These are phyloP conservation scores for Penicillium sp. DNA, from an alignment of 2,329 filamentous ascomycete genomes.

Conservation along the genomic window DNA sequence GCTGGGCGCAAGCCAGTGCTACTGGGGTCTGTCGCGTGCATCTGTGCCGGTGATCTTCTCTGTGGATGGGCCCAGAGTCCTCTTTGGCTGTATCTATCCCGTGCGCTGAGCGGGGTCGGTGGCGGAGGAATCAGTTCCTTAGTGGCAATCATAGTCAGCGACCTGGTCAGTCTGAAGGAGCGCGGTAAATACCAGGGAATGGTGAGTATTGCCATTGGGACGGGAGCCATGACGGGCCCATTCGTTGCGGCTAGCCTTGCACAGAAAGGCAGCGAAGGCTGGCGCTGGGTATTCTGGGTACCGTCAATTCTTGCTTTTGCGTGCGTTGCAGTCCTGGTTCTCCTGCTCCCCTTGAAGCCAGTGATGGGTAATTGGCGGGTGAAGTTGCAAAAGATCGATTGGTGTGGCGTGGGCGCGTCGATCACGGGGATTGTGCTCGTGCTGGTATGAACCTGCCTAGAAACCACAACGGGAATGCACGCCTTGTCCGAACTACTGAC, in stretches of 20 bases:
- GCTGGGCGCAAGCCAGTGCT: slow-evolving; percentile 7
- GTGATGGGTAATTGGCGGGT: slow-evolving; percentile 4
- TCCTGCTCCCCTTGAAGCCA: slow-evolving; percentile 6
- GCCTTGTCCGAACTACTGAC: no score
- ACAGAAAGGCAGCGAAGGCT: slow-evolving; percentile 2
- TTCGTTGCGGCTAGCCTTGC: slow-evolving; percentile 4
- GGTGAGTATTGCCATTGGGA: slow-evolving; percentile 7
- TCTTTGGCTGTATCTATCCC: slow-evolving; percentile 5
- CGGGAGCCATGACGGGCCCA: slow-evolving; percentile 5
- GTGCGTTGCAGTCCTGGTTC: slow-evolving; percentile 1
- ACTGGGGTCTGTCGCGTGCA: slow-evolving; percentile 4
- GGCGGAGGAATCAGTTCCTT: slow-evolving; percentile 9
- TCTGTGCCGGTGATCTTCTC: slow-evolving; percentile 6
- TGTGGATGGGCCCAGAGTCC: slow-evolving; percentile 3
- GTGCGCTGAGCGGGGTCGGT: slow-evolving; percentile 7
- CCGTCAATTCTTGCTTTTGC: slow-evolving; percentile 7
- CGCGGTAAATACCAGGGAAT: slow-evolving; percentile 11
- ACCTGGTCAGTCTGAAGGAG: slow-evolving; percentile 8
- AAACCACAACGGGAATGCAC: no score
- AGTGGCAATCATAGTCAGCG: slow-evolving; percentile 9
- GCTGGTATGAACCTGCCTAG: slow-evolving; percentile 2
- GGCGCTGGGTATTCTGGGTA: slow-evolving; percentile 10
- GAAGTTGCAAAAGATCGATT: slow-evolving; percentile 7
- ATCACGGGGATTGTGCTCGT: slow-evolving; percentile 5
- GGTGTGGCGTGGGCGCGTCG: slow-evolving; percentile 3